Conservation (phyloP, 768 basidiomycete genomes). For the Tulasnella calospora region DNA sequence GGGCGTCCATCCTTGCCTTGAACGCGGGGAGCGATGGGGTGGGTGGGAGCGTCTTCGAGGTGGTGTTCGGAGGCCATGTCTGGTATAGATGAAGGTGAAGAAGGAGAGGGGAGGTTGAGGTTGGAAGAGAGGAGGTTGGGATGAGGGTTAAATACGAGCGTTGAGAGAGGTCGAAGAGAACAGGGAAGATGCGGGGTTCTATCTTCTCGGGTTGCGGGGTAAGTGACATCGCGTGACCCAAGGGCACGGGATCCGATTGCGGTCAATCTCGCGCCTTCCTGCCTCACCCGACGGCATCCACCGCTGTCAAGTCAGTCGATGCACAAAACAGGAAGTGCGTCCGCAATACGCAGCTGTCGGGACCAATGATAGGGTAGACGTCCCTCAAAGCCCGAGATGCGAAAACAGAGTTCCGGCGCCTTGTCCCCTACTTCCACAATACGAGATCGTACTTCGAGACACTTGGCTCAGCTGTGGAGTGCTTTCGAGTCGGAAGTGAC, state of each 20-base stretch:
- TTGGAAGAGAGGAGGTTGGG: not conserved
- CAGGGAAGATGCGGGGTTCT: constrained; percentile 1
- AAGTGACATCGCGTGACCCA: constrained; percentile 1
- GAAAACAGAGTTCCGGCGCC: not conserved
- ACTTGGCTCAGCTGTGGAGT: not conserved
- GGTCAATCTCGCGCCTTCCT: not conserved
- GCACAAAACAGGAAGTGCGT: not conserved
- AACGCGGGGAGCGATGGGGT: constrained; percentile 75
- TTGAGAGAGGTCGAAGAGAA: not conserved
- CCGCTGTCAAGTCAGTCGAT: not conserved
- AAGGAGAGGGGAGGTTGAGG: not conserved
- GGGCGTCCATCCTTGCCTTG: constrained; percentile 50
- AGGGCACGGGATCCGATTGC: constrained; percentile 5
- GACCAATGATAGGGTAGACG: not conserved
- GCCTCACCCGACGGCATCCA: not conserved
- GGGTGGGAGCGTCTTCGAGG: constrained; percentile 37
- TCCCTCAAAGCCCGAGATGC: not conserved
- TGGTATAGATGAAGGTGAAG: not conserved
- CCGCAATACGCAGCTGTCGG: not conserved
- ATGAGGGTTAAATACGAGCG: not conserved
- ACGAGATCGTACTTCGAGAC: not conserved
- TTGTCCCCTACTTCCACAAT: not conserved
- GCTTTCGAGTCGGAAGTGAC: not conserved
- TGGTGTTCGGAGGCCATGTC: constrained; percentile 3
- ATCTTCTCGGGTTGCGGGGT: constrained; percentile 5